Evolutionary conservation across 805 yeast species (phyloP).

Genomic region (Sugiyamaella boreocaroliniensis): DNA sequence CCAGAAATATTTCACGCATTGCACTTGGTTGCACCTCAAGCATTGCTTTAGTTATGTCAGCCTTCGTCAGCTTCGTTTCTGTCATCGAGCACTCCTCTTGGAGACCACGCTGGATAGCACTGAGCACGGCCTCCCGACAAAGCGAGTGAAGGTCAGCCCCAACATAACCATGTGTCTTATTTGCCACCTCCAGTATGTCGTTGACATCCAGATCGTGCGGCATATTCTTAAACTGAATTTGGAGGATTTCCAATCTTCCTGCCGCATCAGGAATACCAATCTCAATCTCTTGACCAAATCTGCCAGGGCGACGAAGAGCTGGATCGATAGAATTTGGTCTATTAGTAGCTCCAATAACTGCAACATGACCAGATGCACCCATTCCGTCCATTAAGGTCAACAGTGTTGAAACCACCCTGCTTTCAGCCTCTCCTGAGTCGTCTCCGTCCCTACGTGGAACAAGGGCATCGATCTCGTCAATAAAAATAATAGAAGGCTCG

Average conservation of each 20-base stretch:
- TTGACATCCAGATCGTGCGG: constrained; percentile 47
- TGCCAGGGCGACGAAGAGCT: constrained; percentile 78
- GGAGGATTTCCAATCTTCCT: constrained; percentile 67
- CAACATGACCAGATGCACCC: constrained; percentile 90
- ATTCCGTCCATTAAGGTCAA: constrained; percentile 97
- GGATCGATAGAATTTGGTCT: constrained; percentile 82
- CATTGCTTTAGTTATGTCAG: constrained; percentile 66
- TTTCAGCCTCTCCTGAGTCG: constrained; percentile 85
- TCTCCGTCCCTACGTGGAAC: constrained; percentile 81
- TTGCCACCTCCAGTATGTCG: constrained; percentile 58
- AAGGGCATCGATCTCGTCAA: constrained; percentile 90
- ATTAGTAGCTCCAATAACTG: constrained; percentile 91
- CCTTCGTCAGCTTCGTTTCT: constrained; percentile 40
- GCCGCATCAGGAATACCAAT: constrained; percentile 86
- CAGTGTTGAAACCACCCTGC: constrained; percentile 83
- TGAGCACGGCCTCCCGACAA: constrained; percentile 82
- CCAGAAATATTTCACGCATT: constrained; percentile 91
- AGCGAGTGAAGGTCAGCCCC: constrained; percentile 92
- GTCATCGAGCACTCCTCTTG: constrained; percentile 6
- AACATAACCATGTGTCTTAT: constrained; percentile 90
- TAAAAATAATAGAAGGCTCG: constrained; percentile 81
- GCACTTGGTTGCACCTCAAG: constrained; percentile 89
- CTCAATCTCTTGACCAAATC: constrained; percentile 85
- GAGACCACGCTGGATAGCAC: constrained; percentile 62
- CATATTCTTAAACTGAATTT: constrained; percentile 53